These are phyloP conservation scores for Puccinia triticina DNA, from an alignment of 1,284 basidiomycete genomes.

Conservation along the genomic window DNA sequence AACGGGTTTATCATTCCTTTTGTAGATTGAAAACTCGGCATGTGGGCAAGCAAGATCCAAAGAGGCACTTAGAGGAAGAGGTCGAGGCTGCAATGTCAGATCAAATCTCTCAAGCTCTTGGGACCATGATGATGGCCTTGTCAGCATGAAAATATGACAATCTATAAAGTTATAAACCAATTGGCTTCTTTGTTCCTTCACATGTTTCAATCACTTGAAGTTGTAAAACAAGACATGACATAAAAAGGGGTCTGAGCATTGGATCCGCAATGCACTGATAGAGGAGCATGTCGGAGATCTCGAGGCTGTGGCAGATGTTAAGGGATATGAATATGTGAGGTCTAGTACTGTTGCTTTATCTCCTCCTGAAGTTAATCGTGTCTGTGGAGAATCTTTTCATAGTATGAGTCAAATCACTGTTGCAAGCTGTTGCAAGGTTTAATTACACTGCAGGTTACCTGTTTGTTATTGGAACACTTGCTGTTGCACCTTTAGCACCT, in stretches of 20 bases:
- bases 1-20: neutral
- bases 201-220: neutral
- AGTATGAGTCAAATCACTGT: no score
- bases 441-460: no score
- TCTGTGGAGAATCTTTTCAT: no score
- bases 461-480: no score
- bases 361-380: no score
- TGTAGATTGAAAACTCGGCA: conserved; percentile 63
- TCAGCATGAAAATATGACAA: conserved; percentile 18
- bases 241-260: no score
- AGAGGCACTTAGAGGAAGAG: conserved; percentile 90
- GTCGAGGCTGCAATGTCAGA: conserved; percentile 96
- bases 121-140: conserved; percentile 54
- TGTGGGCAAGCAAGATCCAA: conserved; percentile 96
- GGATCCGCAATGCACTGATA: neutral
- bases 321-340: no score
- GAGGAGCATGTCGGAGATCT: neutral
- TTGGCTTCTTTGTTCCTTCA: neutral
- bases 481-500: no score
- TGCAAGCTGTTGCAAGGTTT: no score
- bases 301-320: neutral
- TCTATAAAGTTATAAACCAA: neutral
- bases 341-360: no score
- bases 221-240: conserved; percentile 5
- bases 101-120: conserved; percentile 76